Conservation (phyloP, 805 yeast genomes). For the Scheffersomyces ergatensis region DNA sequence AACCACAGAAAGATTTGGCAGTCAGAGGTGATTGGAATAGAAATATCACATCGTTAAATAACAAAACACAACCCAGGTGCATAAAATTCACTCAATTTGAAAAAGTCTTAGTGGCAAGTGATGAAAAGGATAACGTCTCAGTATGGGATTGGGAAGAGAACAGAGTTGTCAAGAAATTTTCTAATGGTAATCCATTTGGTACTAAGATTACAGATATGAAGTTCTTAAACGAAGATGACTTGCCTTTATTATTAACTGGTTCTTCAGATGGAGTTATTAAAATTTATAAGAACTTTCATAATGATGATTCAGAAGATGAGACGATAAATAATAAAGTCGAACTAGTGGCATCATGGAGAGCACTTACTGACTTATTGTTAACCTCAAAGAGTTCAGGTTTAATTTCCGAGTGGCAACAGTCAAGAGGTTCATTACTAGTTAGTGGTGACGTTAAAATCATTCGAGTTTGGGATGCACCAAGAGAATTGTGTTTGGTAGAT, state of each 20-base stretch:
- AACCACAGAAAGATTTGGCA: slow-evolving; percentile 81
- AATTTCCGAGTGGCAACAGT: slow-evolving; percentile 95
- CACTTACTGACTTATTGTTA: slow-evolving; percentile 77
- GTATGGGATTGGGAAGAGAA: slow-evolving; percentile 85
- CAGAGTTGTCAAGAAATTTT: slow-evolving; percentile 61
- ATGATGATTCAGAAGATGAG: slow-evolving; percentile 28
- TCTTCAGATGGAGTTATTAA: slow-evolving; percentile 94
- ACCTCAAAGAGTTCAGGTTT: slow-evolving; percentile 82
- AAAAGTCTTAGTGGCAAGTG: slow-evolving; percentile 72
- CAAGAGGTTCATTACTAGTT: slow-evolving; percentile 83
- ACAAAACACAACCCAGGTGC: slow-evolving; percentile 75
- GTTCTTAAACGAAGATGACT: slow-evolving; percentile 88
- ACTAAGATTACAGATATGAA: slow-evolving; percentile 85
- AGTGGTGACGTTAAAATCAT: slow-evolving; percentile 95
- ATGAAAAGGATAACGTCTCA: slow-evolving; percentile 77
- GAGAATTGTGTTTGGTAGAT: slow-evolving; percentile 82
- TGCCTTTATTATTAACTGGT: slow-evolving; percentile 80
- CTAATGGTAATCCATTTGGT: slow-evolving; percentile 83
- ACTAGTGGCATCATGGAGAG: slow-evolving; percentile 87
- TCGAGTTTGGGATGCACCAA: slow-evolving; percentile 94
- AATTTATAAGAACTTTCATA: slow-evolving; percentile 74
- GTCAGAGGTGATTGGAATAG: slow-evolving; percentile 84
- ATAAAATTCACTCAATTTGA: slow-evolving; percentile 89
- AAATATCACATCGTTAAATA: slow-evolving; percentile 56
- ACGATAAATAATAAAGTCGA: slow-evolving; percentile 38